These are phyloP conservation scores for Oryza brachyantha DNA, from an alignment of 176 grass and related monocot genomes.

Conservation along the genomic window DNA sequence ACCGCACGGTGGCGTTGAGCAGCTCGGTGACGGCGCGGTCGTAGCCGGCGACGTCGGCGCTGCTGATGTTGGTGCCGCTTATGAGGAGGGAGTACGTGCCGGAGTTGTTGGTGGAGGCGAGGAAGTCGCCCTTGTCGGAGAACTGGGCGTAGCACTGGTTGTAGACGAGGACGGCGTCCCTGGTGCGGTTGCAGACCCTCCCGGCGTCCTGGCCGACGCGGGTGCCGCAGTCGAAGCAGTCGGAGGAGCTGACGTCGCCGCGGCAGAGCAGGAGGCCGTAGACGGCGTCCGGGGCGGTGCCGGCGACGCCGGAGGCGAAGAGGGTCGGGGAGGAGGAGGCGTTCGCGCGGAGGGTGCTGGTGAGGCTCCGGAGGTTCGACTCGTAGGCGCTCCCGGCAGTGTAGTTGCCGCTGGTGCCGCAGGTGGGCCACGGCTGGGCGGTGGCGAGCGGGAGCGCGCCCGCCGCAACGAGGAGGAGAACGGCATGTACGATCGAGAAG, in stretches of 20 bases:
- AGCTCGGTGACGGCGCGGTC: not conserved
- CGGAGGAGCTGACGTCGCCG: conserved; percentile 25
- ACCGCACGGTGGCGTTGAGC: not conserved
- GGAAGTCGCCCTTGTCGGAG: conserved; percentile 39
- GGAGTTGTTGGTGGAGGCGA: conserved; percentile 28
- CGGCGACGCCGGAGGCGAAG: conserved; percentile 17
- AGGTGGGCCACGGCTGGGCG: no score
- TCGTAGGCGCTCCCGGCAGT: conserved; percentile 42
- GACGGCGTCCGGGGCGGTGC: not conserved
- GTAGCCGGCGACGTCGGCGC: not conserved
- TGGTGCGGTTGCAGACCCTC: conserved; percentile 6
- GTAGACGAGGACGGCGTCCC: conserved; percentile 29
- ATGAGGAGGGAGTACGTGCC: not conserved
- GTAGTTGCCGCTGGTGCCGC: conserved; percentile 60
- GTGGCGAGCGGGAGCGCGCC: no score
- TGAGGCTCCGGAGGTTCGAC: conserved; percentile 25
- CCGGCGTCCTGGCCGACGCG: not conserved
- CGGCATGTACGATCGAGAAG: no score
- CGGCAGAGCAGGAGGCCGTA: conserved; percentile 55
- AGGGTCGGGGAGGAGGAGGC: not conserved
- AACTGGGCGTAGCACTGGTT: conserved; percentile 52
- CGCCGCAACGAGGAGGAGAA: no score
- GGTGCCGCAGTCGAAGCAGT: conserved; percentile 46
- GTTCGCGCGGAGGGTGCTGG: not conserved
- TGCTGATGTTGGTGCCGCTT: not conserved